phyloP scores from a whole-genome alignment of 2,329 filamentous ascomycete species.

The Monilinia fructicola region DNA sequence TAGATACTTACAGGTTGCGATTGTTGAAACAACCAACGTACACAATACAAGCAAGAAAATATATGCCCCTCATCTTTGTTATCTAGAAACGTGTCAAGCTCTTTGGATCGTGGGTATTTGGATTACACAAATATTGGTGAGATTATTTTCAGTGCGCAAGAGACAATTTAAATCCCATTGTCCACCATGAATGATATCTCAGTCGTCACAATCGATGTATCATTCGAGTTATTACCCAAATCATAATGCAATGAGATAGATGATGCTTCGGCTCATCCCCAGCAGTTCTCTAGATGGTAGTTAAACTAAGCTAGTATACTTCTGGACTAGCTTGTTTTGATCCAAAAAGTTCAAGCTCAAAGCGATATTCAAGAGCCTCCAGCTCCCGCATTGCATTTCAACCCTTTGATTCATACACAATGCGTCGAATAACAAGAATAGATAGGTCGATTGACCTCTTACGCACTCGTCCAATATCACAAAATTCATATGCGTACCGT shows the following conservation, averaged over 20 bases:
- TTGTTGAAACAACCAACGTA: slow-evolving; percentile 33
- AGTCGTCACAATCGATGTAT: background rate
- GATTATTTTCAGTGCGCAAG: background rate
- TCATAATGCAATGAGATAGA: slow-evolving; percentile 2
- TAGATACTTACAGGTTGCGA: slow-evolving; percentile 36
- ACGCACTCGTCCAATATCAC: slow-evolving; percentile 23
- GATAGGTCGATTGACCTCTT: slow-evolving; percentile 38
- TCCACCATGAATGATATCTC: background rate
- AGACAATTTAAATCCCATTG: background rate
- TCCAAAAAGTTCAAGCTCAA: slow-evolving; percentile 29
- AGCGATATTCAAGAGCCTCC: slow-evolving; percentile 16
- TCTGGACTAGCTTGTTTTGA: slow-evolving; percentile 10
- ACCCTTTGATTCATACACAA: slow-evolving; percentile 25
- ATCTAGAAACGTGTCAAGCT: slow-evolving; percentile 6
- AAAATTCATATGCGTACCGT: slow-evolving; percentile 28
- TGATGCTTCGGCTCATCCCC: slow-evolving; percentile 12
- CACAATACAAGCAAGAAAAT: slow-evolving; percentile 16
- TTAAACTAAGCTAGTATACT: slow-evolving; percentile 25
- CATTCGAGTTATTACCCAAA: background rate
- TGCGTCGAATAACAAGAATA: slow-evolving; percentile 40
- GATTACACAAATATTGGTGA: background rate
- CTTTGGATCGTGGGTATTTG: background rate
- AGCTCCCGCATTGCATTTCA: slow-evolving; percentile 1
- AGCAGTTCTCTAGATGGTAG: background rate
- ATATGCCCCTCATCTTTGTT: slow-evolving; percentile 15